phyloP scores from a whole-genome alignment of 352 stramenopile species.

The Phytopythium mirpurense region DNA sequence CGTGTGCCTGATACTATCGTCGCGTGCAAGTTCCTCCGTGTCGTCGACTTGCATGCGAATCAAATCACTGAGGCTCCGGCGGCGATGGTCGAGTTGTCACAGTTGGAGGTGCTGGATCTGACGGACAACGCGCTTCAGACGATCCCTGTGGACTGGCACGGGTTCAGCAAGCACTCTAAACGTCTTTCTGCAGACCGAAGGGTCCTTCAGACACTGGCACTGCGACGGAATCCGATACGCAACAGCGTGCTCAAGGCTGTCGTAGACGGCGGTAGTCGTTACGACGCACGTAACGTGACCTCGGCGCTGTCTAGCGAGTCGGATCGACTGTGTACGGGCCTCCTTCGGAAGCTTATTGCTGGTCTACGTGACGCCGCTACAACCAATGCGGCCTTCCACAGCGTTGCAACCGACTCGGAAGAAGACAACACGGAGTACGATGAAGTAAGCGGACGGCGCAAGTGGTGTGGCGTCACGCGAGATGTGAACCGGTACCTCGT shows the following conservation, averaged over 20 bases:
- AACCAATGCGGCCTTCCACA: background rate
- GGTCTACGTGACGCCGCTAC: conserved; percentile 22
- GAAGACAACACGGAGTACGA: background rate
- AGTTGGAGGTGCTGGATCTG: conserved; percentile 36
- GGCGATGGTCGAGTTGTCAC: conserved; percentile 19
- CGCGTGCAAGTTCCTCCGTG: conserved; percentile 22
- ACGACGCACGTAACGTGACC: background rate
- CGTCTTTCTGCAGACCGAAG: conserved; percentile 3
- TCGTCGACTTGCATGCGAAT: conserved; percentile 51
- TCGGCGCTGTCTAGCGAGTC: conserved; percentile 12
- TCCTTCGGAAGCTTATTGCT: conserved; percentile 50
- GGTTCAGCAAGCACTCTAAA: conserved; percentile 25
- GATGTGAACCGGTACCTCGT: conserved; percentile 45
- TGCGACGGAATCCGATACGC: conserved; percentile 42
- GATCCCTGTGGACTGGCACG: conserved; percentile 45
- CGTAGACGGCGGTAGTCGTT: conserved; percentile 20
- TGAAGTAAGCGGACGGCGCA: background rate
- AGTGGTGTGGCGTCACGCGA: conserved; percentile 43
- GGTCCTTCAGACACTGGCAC: conserved; percentile 30
- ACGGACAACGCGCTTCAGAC: conserved; percentile 37
- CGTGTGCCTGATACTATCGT: conserved; percentile 27
- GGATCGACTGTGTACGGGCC: conserved; percentile 31
- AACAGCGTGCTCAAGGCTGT: conserved; percentile 21
- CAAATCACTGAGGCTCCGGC: conserved; percentile 24
- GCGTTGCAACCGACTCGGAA: conserved; percentile 2